Conservation (phyloP, 805 yeast genomes). For the Candida maris region DNA sequence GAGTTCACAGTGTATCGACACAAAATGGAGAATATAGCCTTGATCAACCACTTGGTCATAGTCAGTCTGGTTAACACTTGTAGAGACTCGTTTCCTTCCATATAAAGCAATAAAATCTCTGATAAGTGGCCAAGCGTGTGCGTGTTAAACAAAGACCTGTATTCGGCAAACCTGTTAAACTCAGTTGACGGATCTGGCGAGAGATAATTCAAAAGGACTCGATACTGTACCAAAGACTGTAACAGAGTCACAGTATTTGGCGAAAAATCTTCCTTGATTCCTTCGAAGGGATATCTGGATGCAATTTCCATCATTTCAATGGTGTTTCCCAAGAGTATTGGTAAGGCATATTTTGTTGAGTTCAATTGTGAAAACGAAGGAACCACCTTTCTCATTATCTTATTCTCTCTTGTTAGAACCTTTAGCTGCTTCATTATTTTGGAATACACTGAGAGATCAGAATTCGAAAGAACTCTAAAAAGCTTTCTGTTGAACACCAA, state of each 20-base stretch:
- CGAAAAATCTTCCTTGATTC: slow-evolving; percentile 8
- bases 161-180: slow-evolving; percentile 14
- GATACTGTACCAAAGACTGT: slow-evolving; percentile 41
- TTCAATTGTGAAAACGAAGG: slow-evolving; percentile 7
- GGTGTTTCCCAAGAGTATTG: slow-evolving; percentile 41
- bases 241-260: slow-evolving; percentile 30
- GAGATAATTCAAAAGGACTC: slow-evolving; percentile 28
- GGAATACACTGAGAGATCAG: slow-evolving; percentile 13
- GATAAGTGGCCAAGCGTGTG: slow-evolving; percentile 34
- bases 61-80: slow-evolving; percentile 29
- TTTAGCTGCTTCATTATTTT: slow-evolving; percentile 23
- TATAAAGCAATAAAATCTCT: slow-evolving; percentile 37
- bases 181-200: slow-evolving; percentile 13
- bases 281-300: slow-evolving; percentile 40
- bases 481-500: slow-evolving; percentile 28
- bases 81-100: slow-evolving; percentile 45
- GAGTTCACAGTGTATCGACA: slow-evolving; percentile 14
- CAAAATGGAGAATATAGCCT: slow-evolving; percentile 19
- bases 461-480: slow-evolving; percentile 22
- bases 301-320: slow-evolving; percentile 58
- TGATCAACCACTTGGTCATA: slow-evolving; percentile 21
- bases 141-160: slow-evolving; percentile 27
- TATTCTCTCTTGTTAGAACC: slow-evolving; percentile 17
- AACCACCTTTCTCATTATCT: slow-evolving; percentile 12
- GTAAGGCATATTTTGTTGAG: slow-evolving; percentile 16